These are phyloP conservation scores for Lipomyces sp. DNA, from an alignment of 805 yeast species.

Conservation along the genomic window DNA sequence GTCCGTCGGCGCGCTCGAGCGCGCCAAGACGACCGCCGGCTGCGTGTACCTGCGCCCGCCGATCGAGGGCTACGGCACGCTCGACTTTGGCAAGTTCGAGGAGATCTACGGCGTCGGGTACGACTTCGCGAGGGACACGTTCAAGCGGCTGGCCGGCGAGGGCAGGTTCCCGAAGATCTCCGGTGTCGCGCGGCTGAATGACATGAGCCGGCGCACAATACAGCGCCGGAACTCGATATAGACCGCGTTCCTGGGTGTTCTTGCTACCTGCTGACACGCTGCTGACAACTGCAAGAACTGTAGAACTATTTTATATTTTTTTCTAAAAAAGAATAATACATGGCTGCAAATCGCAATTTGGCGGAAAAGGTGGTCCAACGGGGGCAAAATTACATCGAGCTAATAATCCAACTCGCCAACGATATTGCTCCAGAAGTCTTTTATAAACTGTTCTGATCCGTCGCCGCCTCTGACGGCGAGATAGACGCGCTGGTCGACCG, in stretches of 20 bases:
- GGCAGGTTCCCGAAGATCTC: constrained; percentile 62
- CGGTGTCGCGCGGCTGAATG: constrained; percentile 39
- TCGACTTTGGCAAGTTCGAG: constrained; percentile 88
- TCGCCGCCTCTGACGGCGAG: constrained; percentile 56
- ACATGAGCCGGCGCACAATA: constrained; percentile 1
- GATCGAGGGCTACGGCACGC: constrained; percentile 82
- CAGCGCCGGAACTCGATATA: constrained; percentile 28
- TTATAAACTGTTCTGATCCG: constrained; percentile 46
- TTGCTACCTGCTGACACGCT: not conserved
- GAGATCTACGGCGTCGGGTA: constrained; percentile 67
- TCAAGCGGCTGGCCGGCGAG: constrained; percentile 51
- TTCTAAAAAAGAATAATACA: too few relatives aligned
- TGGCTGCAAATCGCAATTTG: too few relatives aligned
- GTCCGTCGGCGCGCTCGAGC: constrained; percentile 86
- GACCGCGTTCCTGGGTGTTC: too few relatives aligned
- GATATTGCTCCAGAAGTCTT: constrained; percentile 51
- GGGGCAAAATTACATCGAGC: too few relatives aligned
- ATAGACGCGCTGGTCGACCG: constrained; percentile 52
- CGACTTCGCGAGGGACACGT: constrained; percentile 59
- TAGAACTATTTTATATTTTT: not conserved
- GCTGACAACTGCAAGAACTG: too few relatives aligned
- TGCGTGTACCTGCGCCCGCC: constrained; percentile 91
- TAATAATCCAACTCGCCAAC: constrained; percentile 47
- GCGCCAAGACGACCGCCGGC: constrained; percentile 79
- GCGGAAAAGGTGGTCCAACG: too few relatives aligned